A percentile compares a stretch with the other conserved stretches of the same genome.
phyloP scores from a whole-genome alignment of 805 yeast species.

The Zygoascus flipseniorum region DNA sequence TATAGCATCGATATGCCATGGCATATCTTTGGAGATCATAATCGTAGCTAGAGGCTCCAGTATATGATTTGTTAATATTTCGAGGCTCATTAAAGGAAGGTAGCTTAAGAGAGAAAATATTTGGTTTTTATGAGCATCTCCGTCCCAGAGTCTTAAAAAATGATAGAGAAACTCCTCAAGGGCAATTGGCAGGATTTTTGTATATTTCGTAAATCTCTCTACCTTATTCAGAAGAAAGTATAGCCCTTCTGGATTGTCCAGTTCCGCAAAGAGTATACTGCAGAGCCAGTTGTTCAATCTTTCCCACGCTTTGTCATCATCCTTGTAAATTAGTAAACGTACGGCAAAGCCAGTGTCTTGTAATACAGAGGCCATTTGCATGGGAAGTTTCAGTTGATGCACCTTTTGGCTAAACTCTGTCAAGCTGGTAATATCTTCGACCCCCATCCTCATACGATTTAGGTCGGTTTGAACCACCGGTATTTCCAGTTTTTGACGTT shows the following conservation, averaged over 20 bases:
- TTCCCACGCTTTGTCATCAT: conserved; percentile 11
- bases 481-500: conserved; percentile 4
- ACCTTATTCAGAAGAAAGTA: conserved; percentile 4
- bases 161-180: conserved; percentile 12
- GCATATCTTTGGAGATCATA: not conserved
- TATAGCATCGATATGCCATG: not conserved
- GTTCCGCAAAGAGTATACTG: conserved; percentile 3
- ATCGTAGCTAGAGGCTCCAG: conserved; percentile 6
- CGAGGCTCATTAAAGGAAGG: conserved; percentile 9
- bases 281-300: conserved; percentile 14
- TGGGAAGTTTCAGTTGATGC: conserved; percentile 12
- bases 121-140: not conserved
- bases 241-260: not conserved
- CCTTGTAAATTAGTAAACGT: conserved; percentile 11
- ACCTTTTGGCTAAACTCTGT: conserved; percentile 11
- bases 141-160: conserved; percentile 9
- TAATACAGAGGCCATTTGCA: conserved; percentile 16
- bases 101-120: conserved; percentile 6
- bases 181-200: conserved; percentile 12
- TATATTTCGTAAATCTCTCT: conserved; percentile 4
- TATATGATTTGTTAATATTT: not conserved
- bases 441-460: not conserved
- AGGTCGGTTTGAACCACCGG: conserved; percentile 5
- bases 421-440: conserved; percentile 7
- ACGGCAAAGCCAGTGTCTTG: conserved; percentile 8